Base-by-base conservation (phyloP, 768 basidiomycete genomes). In the Mycena vulgaris region DNA sequence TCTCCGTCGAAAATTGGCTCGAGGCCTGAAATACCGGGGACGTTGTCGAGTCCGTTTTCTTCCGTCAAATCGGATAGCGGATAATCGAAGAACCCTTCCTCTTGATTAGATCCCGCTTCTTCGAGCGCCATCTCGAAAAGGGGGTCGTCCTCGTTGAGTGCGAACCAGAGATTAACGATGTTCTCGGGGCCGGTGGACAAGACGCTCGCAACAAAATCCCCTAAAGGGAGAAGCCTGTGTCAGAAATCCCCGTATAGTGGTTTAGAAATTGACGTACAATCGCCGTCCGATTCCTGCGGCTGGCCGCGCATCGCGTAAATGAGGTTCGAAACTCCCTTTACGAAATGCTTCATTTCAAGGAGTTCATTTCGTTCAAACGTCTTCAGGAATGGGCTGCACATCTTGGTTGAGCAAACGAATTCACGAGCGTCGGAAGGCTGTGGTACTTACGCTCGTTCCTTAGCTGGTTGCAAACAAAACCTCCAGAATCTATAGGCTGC, bases 171-270 rank as follows among this genome's bases (percentile, higher is more conserved):
- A 2, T 14, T 33, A 3, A 65, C 45, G 25, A 65, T 57, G 42
- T 48, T 57, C 27, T 56, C 53, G 3, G 63, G 63, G 5, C 63
- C 63, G 19, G 63, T 57, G 14, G 63, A 57, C 25, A 47, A 40
- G 17, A 63, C 62, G 21, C 51, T 55, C 10, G 51, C 21, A 8
- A 63, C 23, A n/a, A 63, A 63, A 25, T 63, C 62, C 62, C 49
- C 62, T 63, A 30, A 7, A n/a, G 8, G 13, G 21, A 4, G 19
- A 19, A 23, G 8, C 30, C 19, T 53, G 19, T 4, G 19, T 53
- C 1, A 53, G 52, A 49, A 13, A 5, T 19, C 4, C 2, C 48
- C 25, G 27, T 11, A 49, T 51, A 5, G 11, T 3, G 23, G 28
- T 14, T 17, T 16, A 6, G 11, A 25, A 25, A 9, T 3, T 2